Conservation (phyloP, 768 basidiomycete genomes). For the Peribolospora kevripleyi region DNA sequence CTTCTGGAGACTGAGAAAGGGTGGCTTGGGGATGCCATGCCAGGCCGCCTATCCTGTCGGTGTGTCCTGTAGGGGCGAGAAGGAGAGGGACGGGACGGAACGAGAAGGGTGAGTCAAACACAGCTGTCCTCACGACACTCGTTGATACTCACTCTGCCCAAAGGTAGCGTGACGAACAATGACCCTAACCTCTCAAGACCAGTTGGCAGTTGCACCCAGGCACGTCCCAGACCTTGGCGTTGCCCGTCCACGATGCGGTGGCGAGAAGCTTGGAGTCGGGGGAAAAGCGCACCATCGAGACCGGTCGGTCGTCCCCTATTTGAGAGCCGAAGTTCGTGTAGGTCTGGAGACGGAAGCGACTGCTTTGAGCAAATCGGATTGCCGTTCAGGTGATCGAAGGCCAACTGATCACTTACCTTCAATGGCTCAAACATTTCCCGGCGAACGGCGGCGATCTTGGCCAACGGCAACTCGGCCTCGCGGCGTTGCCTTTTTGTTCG, state of each 20-base stretch:
- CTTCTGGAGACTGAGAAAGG: slow-evolving; percentile 34
- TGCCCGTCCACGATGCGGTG: slow-evolving; percentile 89
- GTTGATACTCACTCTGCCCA: background rate
- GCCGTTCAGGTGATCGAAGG: too few relatives aligned
- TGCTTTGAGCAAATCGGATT: too few relatives aligned
- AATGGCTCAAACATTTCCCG: slow-evolving; percentile 74
- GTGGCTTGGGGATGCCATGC: slow-evolving; percentile 96
- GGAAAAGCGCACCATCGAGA: slow-evolving; percentile 80
- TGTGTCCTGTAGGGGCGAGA: slow-evolving; percentile 34
- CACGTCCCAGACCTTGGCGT: slow-evolving; percentile 83
- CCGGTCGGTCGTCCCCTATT: slow-evolving; percentile 86
- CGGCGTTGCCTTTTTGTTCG: slow-evolving; percentile 75
- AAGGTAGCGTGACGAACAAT: background rate
- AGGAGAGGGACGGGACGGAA: background rate
- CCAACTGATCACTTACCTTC: slow-evolving; percentile 33
- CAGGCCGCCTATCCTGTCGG: slow-evolving; percentile 76
- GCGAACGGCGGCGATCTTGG: slow-evolving; percentile 70
- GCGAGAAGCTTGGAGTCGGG: slow-evolving; percentile 71
- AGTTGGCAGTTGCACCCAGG: slow-evolving; percentile 62
- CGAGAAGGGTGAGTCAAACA: background rate
- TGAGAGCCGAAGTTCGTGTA: slow-evolving; percentile 86
- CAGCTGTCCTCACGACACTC: background rate
- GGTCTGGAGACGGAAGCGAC: slow-evolving; percentile 29
- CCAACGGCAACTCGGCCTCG: slow-evolving; percentile 66
- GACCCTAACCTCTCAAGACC: slow-evolving; percentile 38